phyloP scores from a whole-genome alignment of 345 rosid species.

The Citrus maxima region DNA sequence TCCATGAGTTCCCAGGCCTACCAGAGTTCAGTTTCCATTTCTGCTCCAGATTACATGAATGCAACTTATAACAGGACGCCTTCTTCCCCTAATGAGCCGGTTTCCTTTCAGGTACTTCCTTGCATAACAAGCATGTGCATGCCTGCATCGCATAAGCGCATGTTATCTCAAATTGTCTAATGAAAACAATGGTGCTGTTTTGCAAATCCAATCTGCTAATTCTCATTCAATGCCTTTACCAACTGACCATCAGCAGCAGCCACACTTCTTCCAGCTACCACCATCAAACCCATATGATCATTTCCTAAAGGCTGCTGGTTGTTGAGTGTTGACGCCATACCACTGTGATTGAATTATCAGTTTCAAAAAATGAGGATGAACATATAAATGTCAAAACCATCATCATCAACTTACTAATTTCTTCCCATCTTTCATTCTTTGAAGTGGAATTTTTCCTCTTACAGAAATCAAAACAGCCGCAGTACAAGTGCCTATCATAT shows the following conservation, averaged over 20 bases:
- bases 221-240: slow-evolving; percentile 29
- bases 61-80: slow-evolving; percentile 15
- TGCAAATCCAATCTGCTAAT: slow-evolving; percentile 19
- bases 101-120: slow-evolving; percentile 8
- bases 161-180: slow-evolving; percentile 6
- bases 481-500: background rate
- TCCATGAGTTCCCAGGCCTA: slow-evolving; percentile 40
- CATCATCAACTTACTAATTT: no score
- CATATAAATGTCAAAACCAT: background rate
- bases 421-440: background rate
- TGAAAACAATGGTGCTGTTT: background rate
- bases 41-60: slow-evolving; percentile 8
- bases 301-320: slow-evolving; percentile 60
- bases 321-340: slow-evolving; percentile 39
- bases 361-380: background rate
- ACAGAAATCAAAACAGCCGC: background rate
- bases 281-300: slow-evolving; percentile 58
- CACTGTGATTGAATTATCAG: background rate
- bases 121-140: background rate
- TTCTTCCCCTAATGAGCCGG: slow-evolving; percentile 13
- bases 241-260: slow-evolving; percentile 44
- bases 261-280: slow-evolving; percentile 48
- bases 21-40: slow-evolving; percentile 26
- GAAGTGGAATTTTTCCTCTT: background rate
- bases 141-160: background rate